Conservation (phyloP, 495 filamentous ascomycete species). For the Penicillium riverlandense region DNA sequence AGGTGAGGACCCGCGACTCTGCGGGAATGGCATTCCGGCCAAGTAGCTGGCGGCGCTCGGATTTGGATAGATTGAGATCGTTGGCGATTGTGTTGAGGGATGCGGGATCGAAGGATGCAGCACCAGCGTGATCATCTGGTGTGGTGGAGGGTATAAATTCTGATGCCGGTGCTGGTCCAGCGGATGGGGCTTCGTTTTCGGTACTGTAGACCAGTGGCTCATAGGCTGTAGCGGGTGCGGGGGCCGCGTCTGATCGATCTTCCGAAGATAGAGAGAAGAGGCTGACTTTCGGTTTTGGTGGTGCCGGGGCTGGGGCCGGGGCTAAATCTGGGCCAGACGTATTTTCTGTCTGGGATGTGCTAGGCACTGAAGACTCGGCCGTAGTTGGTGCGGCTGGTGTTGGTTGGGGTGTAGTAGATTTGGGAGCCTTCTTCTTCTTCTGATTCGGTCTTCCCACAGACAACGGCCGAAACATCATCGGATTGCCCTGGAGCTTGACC, state of each 20-base stretch:
- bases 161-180: constrained; percentile 13
- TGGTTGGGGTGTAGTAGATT: constrained; percentile 5
- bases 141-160: constrained; percentile 5
- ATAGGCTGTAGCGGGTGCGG: constrained; percentile 22
- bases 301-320: constrained; percentile 15
- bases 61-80: constrained; percentile 65
- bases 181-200: constrained; percentile 16
- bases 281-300: constrained; percentile 48
- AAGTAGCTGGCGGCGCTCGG: constrained; percentile 74
- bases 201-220: constrained; percentile 45
- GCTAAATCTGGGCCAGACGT: constrained; percentile 5
- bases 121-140: constrained; percentile 10
- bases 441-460: constrained; percentile 62
- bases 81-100: constrained; percentile 56
- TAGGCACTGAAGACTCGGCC: not conserved
- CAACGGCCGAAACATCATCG: constrained; percentile 81
- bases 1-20: constrained; percentile 55
- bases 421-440: constrained; percentile 53
- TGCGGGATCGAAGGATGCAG: constrained; percentile 12
- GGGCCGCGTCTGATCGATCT: constrained; percentile 2
- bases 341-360: constrained; percentile 3
- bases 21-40: constrained; percentile 47
- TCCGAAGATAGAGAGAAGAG: constrained; percentile 50
- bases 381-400: constrained; percentile 8
- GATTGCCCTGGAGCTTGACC: constrained; percentile 64